Conservation (phyloP, 257 asterid species). For the Penstemon davidsonii region DNA sequence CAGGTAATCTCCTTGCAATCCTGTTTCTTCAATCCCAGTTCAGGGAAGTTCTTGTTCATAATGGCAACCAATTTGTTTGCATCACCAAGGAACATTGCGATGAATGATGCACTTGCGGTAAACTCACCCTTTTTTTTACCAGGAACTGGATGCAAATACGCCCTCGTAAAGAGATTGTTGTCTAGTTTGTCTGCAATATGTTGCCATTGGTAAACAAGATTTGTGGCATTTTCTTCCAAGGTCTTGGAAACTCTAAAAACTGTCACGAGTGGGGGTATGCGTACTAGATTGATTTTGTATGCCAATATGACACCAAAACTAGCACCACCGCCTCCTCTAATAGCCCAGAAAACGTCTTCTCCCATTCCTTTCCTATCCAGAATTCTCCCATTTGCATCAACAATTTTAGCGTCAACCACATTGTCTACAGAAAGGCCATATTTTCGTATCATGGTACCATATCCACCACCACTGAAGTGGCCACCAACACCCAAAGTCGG, state of each 20-base stretch:
- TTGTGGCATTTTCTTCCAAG: slow-evolving; percentile 22
- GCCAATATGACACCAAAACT: slow-evolving; percentile 36
- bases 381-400: slow-evolving; percentile 30
- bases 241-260: slow-evolving; percentile 18
- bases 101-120: slow-evolving; percentile 23
- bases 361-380: slow-evolving; percentile 36
- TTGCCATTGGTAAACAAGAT: slow-evolving; percentile 36
- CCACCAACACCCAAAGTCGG: slow-evolving; percentile 34
- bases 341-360: slow-evolving; percentile 46
- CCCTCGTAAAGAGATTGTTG: slow-evolving; percentile 20
- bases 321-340: slow-evolving; percentile 39
- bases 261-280: slow-evolving; percentile 28
- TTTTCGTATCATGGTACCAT: slow-evolving; percentile 35
- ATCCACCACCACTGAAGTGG: slow-evolving; percentile 37
- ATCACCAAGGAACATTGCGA: slow-evolving; percentile 34
- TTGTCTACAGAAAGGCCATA: slow-evolving; percentile 34
- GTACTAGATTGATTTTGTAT: slow-evolving; percentile 31
- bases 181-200: slow-evolving; percentile 16
- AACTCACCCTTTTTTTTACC: neutral
- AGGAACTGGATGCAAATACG: neutral
- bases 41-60: slow-evolving; percentile 27
- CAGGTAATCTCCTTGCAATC: slow-evolving; percentile 38
- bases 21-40: slow-evolving; percentile 32
- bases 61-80: slow-evolving; percentile 1
- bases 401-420: slow-evolving; percentile 35